Percentiles rank a stretch among this genome's conserved stretches.
phyloP scores from a whole-genome alignment of 345 rosid genomes.

The Dovyalis caffra region DNA sequence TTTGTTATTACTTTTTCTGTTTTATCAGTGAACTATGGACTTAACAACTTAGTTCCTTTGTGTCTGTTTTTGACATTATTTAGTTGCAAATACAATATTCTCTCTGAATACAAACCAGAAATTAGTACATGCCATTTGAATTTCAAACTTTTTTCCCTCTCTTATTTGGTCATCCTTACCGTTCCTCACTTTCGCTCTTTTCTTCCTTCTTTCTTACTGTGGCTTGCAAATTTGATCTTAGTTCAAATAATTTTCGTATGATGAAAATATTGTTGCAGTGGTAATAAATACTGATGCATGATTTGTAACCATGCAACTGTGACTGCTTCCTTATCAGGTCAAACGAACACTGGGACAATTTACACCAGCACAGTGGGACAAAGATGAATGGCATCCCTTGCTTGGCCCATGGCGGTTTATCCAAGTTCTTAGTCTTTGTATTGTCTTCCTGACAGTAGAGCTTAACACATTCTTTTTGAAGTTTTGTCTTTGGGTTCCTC shows the following conservation, averaged over 20 bases:
- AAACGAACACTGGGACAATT: slow-evolving; percentile 88
- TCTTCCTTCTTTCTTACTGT: neutral
- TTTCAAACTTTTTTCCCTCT: neutral
- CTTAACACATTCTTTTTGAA: slow-evolving; percentile 96
- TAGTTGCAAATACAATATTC: no score
- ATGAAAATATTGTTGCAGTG: neutral
- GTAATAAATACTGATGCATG: neutral
- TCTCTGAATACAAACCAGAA: neutral
- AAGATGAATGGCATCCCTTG: slow-evolving; percentile 97
- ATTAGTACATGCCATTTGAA: neutral
- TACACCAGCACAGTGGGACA: slow-evolving; percentile 99
- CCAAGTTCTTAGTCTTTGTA: slow-evolving; percentile 88
- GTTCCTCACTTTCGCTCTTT: neutral
- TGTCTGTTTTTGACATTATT: neutral
- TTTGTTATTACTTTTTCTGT: neutral
- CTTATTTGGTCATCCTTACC: neutral
- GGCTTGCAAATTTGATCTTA: neutral
- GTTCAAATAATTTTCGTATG: neutral
- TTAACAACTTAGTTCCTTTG: neutral
- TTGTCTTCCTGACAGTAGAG: slow-evolving; percentile 83
- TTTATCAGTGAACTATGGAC: neutral
- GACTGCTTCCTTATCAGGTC: slow-evolving; percentile 45
- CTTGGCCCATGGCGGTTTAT: slow-evolving; percentile 97
- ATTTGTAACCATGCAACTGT: neutral
- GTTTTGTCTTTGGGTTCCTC: slow-evolving; percentile 97